These are phyloP conservation scores for Thielaviopsis punctulata DNA, from an alignment of 2,329 filamentous ascomycete genomes.

Conservation along the genomic window DNA sequence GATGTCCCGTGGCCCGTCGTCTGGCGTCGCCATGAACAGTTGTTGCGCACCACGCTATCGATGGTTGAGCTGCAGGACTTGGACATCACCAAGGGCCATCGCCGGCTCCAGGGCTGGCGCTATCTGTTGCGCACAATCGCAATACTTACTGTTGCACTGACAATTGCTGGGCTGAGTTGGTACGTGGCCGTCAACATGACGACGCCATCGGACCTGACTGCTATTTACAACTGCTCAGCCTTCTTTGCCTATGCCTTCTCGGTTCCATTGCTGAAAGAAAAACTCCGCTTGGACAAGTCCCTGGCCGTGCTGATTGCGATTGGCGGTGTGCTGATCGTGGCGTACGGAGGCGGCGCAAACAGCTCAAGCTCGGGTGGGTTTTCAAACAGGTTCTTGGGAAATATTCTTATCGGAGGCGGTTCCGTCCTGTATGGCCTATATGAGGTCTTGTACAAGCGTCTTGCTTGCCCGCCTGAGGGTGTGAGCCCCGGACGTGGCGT, in stretches of 20 bases:
- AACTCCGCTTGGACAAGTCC: constrained; percentile 67
- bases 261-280: constrained; percentile 75
- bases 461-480: constrained; percentile 83
- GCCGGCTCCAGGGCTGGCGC: constrained; percentile 24
- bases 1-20: constrained; percentile 67
- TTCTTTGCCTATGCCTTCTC: constrained; percentile 98
- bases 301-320: constrained; percentile 78
- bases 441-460: constrained; percentile 89
- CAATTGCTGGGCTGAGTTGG: constrained; percentile 83
- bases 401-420: constrained; percentile 79
- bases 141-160: constrained; percentile 70
- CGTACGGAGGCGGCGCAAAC: constrained; percentile 56
- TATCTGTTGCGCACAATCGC: constrained; percentile 71
- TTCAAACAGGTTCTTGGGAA: constrained; percentile 60
- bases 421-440: constrained; percentile 92
- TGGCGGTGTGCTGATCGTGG: constrained; percentile 78
- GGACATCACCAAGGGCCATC: constrained; percentile 34
- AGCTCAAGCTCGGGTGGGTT: constrained; percentile 21
- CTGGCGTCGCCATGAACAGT: constrained; percentile 48
- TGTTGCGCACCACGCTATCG: constrained; percentile 39
- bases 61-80: constrained; percentile 76
- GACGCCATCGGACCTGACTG: constrained; percentile 81
- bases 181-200: constrained; percentile 90
- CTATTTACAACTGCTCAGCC: constrained; percentile 97
- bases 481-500: constrained; percentile 73